A percentile compares a stretch with the other conserved stretches of the same genome.
Conservation (phyloP, 2,329 filamentous ascomycete species). For the Pseudogymnoascus sp. region DNA sequence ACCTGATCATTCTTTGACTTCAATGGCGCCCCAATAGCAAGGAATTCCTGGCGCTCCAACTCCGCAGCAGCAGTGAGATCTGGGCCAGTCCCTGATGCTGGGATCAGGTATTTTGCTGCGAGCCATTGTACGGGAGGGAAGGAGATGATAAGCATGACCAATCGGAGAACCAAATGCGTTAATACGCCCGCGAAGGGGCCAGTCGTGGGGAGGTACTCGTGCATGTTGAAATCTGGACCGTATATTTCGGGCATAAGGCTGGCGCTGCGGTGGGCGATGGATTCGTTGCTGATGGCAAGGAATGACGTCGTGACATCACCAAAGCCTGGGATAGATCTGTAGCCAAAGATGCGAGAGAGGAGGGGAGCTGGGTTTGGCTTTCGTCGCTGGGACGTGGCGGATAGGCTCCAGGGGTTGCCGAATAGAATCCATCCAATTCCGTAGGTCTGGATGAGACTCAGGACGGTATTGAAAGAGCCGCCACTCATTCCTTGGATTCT, state of each 20-base stretch:
- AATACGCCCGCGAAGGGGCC: neutral
- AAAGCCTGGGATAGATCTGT: neutral
- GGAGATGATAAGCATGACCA: neutral
- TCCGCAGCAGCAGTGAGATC: neutral
- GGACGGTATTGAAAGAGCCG: slow-evolving; percentile 6
- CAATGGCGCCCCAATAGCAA: neutral
- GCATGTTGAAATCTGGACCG: neutral
- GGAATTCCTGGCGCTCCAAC: neutral
- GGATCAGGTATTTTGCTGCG: neutral
- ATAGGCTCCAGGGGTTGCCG: slow-evolving; percentile 5
- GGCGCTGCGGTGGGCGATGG: slow-evolving; percentile 10
- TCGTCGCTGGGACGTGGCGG: neutral
- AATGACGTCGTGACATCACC: slow-evolving; percentile 10
- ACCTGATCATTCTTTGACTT: neutral
- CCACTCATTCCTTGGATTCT: slow-evolving; percentile 10
- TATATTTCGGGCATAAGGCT: slow-evolving; percentile 4
- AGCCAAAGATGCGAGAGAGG: slow-evolving; percentile 4
- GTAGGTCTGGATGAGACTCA: slow-evolving; percentile 10
- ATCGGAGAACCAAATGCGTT: neutral
- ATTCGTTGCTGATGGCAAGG: slow-evolving; percentile 9
- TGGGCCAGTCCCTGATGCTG: neutral
- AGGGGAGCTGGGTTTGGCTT: neutral
- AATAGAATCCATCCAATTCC: slow-evolving; percentile 6
- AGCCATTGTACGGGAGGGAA: neutral
- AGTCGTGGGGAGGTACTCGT: neutral